Conservation (phyloP, 1,284 basidiomycete genomes). For the Thecaphora frezii region DNA sequence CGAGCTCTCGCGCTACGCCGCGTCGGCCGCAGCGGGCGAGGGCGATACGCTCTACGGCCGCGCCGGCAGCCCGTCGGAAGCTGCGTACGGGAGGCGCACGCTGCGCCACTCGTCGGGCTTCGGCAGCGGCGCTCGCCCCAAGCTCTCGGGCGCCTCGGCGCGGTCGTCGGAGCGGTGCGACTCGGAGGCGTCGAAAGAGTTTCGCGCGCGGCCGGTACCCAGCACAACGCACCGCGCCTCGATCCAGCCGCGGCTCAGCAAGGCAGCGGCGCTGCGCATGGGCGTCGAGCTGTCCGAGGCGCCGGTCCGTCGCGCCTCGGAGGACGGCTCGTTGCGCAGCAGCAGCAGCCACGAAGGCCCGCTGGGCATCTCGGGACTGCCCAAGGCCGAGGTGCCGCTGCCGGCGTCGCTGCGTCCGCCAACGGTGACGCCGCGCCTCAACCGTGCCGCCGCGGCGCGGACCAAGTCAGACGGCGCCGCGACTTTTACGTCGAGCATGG, state of each 20-base stretch:
- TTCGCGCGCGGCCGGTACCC: constrained; percentile 74
- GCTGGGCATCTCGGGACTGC: constrained; percentile 35
- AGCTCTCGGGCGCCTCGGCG: constrained; percentile 3
- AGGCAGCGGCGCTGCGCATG: constrained; percentile 72
- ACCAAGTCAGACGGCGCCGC: neutral
- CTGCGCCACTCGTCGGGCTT: constrained; percentile 1
- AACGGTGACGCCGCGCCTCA: constrained; percentile 32
- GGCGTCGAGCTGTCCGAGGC: constrained; percentile 44
- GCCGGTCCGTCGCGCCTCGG: constrained; percentile 3
- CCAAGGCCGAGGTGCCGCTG: constrained; percentile 11
- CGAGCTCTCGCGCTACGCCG: constrained; percentile 3
- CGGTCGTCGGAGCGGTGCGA: constrained; percentile 1
- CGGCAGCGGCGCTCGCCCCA: neutral
- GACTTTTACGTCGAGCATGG: neutral
- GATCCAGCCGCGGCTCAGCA: constrained; percentile 75
- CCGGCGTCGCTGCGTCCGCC: constrained; percentile 30
- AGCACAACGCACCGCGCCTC: constrained; percentile 67
- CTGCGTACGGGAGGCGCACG: constrained; percentile 3
- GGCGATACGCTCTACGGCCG: neutral
- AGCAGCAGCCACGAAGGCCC: constrained; percentile 4
- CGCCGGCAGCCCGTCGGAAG: constrained; percentile 5
- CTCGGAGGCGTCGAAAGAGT: constrained; percentile 59
- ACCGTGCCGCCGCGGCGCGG: constrained; percentile 36
- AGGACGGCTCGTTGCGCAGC: constrained; percentile 2
- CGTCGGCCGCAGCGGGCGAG: neutral